Percentiles rank a stretch among this genome's conserved stretches.
These are phyloP conservation scores for Proliferodiscus dingleyae DNA, from an alignment of 2,329 filamentous ascomycete genomes.

Conservation along the genomic window DNA sequence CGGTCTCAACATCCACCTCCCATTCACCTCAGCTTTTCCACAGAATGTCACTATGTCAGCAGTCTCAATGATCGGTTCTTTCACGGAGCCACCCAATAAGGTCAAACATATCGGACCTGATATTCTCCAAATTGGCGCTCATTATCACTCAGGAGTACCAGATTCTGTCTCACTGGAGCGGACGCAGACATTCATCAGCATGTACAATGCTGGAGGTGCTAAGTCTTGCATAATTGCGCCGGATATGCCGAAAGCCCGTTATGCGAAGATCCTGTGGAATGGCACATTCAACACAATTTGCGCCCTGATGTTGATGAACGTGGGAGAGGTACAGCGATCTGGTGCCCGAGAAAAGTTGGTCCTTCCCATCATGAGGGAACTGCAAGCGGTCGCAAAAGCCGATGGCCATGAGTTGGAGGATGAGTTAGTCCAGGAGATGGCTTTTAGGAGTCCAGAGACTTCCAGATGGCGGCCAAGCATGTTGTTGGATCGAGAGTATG, in stretches of 20 bases:
- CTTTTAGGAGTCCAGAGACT: slow-evolving; percentile 7
- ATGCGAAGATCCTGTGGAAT: slow-evolving; percentile 21
- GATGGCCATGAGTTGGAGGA: slow-evolving; percentile 20
- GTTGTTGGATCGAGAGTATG: slow-evolving; percentile 46
- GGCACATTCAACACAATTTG: slow-evolving; percentile 22
- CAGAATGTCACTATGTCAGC: slow-evolving; percentile 17
- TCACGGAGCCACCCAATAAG: slow-evolving; percentile 9
- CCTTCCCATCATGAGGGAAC: slow-evolving; percentile 25
- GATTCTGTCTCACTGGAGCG: slow-evolving; percentile 14
- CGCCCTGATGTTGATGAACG: slow-evolving; percentile 17
- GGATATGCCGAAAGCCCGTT: slow-evolving; percentile 21
- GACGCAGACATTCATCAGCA: slow-evolving; percentile 16
- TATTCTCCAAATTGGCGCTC: slow-evolving; percentile 16
- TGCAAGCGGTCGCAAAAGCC: slow-evolving; percentile 19
- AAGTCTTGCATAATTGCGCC: slow-evolving; percentile 14
- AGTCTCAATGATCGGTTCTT: slow-evolving; percentile 20
- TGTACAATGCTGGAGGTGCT: slow-evolving; percentile 16
- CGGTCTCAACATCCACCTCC: slow-evolving; percentile 20
- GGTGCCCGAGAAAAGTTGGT: slow-evolving; percentile 24
- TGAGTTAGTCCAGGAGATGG: slow-evolving; percentile 13
- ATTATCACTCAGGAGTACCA: slow-evolving; percentile 14
- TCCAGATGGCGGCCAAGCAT: slow-evolving; percentile 35
- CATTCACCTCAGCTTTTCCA: slow-evolving; percentile 17
- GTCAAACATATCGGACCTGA: slow-evolving; percentile 19
- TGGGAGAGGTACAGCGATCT: slow-evolving; percentile 14